phyloP scores from a whole-genome alignment of 805 yeast species.

The Kazachstania taianensis region DNA sequence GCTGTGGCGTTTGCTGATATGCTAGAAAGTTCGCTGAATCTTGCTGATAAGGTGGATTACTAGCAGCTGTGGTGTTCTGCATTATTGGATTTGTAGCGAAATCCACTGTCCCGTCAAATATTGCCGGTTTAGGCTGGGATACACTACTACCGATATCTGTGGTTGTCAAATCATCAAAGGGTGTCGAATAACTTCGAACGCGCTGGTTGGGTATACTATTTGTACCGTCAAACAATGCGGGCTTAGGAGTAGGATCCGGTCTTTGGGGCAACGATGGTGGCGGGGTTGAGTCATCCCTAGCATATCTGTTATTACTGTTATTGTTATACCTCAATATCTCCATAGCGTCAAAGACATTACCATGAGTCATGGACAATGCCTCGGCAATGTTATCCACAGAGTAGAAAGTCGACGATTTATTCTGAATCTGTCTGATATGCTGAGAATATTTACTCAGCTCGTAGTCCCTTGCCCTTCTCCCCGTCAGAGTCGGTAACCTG shows the following conservation, averaged over 20 bases:
- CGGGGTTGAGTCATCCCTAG: neutral
- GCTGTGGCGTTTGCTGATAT: neutral
- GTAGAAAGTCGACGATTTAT: conserved; percentile 39
- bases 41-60: conserved; percentile 4
- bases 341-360: conserved; percentile 50
- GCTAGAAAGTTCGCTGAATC: neutral
- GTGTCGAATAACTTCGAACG: conserved; percentile 1
- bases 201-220: neutral
- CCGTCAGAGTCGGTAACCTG: conserved; percentile 33
- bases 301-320: neutral
- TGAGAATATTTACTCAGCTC: conserved; percentile 42
- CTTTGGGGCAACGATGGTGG: conserved; percentile 33
- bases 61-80: conserved; percentile 7
- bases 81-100: conserved; percentile 15
- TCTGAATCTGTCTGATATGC: conserved; percentile 37
- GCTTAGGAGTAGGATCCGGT: conserved; percentile 28
- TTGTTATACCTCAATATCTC: conserved; percentile 34
- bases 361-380: conserved; percentile 49
- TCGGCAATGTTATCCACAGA: conserved; percentile 49
- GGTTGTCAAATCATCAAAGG: conserved; percentile 5
- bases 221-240: conserved; percentile 28
- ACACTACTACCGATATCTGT: conserved; percentile 7
- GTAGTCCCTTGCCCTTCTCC: conserved; percentile 43
- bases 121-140: conserved; percentile 16
- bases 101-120: conserved; percentile 18